Percentiles rank a stretch among this genome's conserved stretches.
These are phyloP conservation scores for Theileria orientalis DNA, from an alignment of 169 alveolate genomes.

Conservation along the genomic window DNA sequence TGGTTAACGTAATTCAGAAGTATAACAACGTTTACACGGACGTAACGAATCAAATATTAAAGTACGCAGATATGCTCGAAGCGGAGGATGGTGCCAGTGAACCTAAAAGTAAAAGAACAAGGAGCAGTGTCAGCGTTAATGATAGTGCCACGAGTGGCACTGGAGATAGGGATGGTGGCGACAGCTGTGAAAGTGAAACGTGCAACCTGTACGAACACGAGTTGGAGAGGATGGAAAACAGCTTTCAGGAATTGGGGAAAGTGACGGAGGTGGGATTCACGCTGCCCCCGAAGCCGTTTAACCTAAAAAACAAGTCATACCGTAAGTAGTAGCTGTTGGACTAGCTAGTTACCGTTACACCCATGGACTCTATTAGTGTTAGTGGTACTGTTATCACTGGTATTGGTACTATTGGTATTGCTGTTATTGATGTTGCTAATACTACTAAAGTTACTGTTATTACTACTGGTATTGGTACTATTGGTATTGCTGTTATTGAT, in stretches of 20 bases:
- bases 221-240: neutral
- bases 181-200: constrained; percentile 7
- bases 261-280: constrained; percentile 25
- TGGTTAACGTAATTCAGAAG: constrained; percentile 9
- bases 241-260: constrained; percentile 42
- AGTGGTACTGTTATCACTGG: no score
- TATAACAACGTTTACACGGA: no score
- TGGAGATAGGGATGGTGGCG: neutral
- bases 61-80: neutral
- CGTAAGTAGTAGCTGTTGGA: no score
- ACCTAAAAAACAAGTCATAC: neutral
- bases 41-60: neutral
- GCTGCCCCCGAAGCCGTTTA: constrained; percentile 40
- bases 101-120: no score
- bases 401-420: no score
- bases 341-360: neutral
- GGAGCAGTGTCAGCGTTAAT: neutral
- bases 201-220: constrained; percentile 4
- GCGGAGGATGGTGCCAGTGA: no score
- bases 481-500: no score
- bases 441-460: no score
- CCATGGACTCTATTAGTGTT: no score
- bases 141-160: neutral
- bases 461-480: no score
- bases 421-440: no score